phyloP scores from a whole-genome alignment of 139 green algal species.

The Micractinium conductrix region DNA sequence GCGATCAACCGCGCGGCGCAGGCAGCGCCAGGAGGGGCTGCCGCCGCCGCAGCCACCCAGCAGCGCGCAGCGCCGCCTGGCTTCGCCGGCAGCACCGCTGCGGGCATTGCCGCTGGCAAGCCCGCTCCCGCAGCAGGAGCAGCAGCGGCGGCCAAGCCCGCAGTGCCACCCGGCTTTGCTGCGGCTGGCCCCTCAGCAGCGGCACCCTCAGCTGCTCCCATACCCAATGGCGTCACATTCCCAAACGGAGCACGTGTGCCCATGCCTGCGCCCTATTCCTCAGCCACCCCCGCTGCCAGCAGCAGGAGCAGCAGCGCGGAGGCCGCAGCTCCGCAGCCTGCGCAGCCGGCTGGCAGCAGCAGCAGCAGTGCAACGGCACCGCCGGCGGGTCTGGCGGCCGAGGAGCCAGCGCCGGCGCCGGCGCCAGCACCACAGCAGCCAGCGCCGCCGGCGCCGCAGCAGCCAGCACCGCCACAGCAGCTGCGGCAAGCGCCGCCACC shows the following conservation, averaged over 20 bases:
- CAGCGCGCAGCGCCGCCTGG: not conserved
- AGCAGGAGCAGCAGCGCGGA: not conserved
- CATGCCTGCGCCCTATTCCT: slow-evolving; percentile 21
- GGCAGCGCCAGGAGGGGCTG: not conserved
- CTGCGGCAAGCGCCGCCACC: not conserved
- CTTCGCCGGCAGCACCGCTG: no score
- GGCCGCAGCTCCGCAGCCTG: not conserved
- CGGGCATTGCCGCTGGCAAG: no score
- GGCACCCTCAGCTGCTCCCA: not conserved
- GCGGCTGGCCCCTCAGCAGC: not conserved
- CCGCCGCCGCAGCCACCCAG: slow-evolving; percentile 10
- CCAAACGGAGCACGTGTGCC: not conserved
- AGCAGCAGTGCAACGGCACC: not conserved
- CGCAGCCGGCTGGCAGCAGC: not conserved
- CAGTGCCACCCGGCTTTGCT: not conserved
- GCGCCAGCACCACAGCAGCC: not conserved
- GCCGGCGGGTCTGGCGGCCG: no score
- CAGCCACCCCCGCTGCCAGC: not conserved
- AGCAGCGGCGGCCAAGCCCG: not conserved
- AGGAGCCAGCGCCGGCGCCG: no score
- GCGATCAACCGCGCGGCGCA: not conserved
- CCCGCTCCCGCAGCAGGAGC: not conserved
- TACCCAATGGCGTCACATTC: not conserved
- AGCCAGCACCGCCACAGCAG: not conserved
- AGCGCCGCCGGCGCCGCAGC: not conserved